Conservation (phyloP, 2,329 filamentous ascomycete genomes). For the Fusarium sp. region DNA sequence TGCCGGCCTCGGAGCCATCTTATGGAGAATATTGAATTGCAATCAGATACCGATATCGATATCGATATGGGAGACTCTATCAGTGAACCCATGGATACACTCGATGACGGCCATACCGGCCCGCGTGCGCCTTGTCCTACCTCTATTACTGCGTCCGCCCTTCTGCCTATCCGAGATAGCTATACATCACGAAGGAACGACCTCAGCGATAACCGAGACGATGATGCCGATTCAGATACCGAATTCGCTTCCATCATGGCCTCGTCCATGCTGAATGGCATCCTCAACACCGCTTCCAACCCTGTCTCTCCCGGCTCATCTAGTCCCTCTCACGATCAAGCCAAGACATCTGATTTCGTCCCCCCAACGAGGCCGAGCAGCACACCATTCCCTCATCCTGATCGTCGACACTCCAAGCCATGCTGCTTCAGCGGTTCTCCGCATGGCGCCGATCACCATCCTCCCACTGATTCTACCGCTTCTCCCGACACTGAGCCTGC, state of each 20-base stretch:
- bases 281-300: conserved; percentile 61
- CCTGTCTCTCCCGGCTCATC: conserved; percentile 67
- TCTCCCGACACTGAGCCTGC: conserved; percentile 33
- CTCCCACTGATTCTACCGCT: conserved; percentile 29
- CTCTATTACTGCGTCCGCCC: conserved; percentile 37
- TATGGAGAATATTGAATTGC: conserved; percentile 42
- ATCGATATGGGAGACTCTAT: conserved; percentile 40
- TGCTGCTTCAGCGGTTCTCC: conserved; percentile 46
- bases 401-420: conserved; percentile 56
- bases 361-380: conserved; percentile 65
- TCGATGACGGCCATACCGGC: conserved; percentile 37
- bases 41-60: conserved; percentile 37
- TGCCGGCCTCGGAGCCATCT: conserved; percentile 39
- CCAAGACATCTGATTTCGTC: conserved; percentile 55
- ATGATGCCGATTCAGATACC: conserved; percentile 46
- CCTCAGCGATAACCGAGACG: conserved; percentile 24
- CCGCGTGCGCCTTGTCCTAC: conserved; percentile 36
- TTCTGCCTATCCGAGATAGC: conserved; percentile 43
- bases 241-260: conserved; percentile 55
- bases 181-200: conserved; percentile 37
- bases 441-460: conserved; percentile 38
- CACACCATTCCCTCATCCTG: conserved; percentile 69
- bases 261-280: conserved; percentile 52
- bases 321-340: conserved; percentile 63
- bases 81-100: conserved; percentile 46